These are phyloP conservation scores for Apiospora pterosperma DNA, from an alignment of 2,329 filamentous ascomycete species.

Conservation along the genomic window DNA sequence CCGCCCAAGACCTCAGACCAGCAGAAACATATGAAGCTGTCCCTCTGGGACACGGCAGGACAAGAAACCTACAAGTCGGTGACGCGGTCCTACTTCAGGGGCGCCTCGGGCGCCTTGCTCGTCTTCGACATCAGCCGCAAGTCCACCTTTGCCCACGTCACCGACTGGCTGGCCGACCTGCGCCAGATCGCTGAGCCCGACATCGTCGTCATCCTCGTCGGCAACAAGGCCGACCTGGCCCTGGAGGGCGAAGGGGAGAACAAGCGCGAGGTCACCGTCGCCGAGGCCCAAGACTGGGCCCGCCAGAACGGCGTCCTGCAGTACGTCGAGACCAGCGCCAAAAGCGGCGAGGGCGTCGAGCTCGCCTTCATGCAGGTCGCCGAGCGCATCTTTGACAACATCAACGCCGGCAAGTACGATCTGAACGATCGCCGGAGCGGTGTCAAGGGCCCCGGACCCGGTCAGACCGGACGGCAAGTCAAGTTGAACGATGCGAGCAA, in stretches of 20 bases:
- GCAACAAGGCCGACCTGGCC: constrained; percentile 89
- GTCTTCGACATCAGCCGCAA: constrained; percentile 93
- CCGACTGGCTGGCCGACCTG: constrained; percentile 90
- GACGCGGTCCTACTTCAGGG: constrained; percentile 89
- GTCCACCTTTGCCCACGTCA: constrained; percentile 82
- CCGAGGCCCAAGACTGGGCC: constrained; percentile 91
- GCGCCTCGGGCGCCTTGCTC: constrained; percentile 67
- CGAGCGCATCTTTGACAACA: constrained; percentile 94
- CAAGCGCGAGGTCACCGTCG: constrained; percentile 69
- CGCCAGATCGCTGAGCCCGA: constrained; percentile 93
- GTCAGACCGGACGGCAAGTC: constrained; percentile 39
- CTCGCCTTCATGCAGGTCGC: constrained; percentile 89
- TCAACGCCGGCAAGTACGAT: constrained; percentile 92
- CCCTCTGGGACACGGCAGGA: constrained; percentile 92
- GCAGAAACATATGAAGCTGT: constrained; percentile 86
- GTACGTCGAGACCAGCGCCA: constrained; percentile 95
- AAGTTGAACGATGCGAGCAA: constrained; percentile 40
- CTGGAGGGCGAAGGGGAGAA: constrained; percentile 36
- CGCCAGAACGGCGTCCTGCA: constrained; percentile 78
- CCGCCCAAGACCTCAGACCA: constrained; percentile 41
- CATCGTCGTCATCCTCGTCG: constrained; percentile 91
- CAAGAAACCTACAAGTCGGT: constrained; percentile 98
- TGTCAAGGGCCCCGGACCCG: constrained; percentile 69
- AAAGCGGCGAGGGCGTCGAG: constrained; percentile 92
- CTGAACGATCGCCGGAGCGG: constrained; percentile 89